A percentile compares a stretch with the other conserved stretches of the same genome.
Conservation (phyloP, 257 asterid species). For the Solanum chmielewskii region DNA sequence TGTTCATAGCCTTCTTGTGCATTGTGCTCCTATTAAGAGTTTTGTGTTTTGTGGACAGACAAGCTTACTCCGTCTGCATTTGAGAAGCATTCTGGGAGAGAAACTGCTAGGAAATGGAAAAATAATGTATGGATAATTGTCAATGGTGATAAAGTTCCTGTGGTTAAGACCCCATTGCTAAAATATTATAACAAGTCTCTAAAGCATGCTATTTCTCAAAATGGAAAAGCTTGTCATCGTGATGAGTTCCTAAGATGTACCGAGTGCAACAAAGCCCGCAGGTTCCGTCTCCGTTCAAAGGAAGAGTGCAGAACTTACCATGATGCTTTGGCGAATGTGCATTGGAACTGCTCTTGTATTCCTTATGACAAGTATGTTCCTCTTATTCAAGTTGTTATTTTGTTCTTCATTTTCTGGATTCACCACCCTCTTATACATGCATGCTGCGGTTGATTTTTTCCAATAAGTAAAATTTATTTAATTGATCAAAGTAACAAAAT, state of each 20-base stretch:
- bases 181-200: slow-evolving; percentile 36
- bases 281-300: slow-evolving; percentile 40
- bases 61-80: slow-evolving; percentile 50
- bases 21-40: background rate
- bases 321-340: slow-evolving; percentile 26
- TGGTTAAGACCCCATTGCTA: slow-evolving; percentile 36
- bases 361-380: slow-evolving; percentile 36
- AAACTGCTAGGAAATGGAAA: slow-evolving; percentile 51
- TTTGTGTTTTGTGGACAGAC: slow-evolving; percentile 13
- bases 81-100: slow-evolving; percentile 56
- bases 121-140: slow-evolving; percentile 41
- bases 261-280: slow-evolving; percentile 29
- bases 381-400: background rate
- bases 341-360: slow-evolving; percentile 42
- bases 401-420: background rate
- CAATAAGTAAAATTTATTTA: background rate
- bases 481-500: background rate
- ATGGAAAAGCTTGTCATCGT: slow-evolving; percentile 24
- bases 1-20: background rate
- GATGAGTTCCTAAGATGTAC: slow-evolving; percentile 39
- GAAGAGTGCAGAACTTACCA: slow-evolving; percentile 43
- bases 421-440: background rate
- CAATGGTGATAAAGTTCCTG: slow-evolving; percentile 44
- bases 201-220: slow-evolving; percentile 27
- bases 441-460: background rate